Conservation (phyloP, 2,329 filamentous ascomycete genomes). For the Xylariales sp. region DNA sequence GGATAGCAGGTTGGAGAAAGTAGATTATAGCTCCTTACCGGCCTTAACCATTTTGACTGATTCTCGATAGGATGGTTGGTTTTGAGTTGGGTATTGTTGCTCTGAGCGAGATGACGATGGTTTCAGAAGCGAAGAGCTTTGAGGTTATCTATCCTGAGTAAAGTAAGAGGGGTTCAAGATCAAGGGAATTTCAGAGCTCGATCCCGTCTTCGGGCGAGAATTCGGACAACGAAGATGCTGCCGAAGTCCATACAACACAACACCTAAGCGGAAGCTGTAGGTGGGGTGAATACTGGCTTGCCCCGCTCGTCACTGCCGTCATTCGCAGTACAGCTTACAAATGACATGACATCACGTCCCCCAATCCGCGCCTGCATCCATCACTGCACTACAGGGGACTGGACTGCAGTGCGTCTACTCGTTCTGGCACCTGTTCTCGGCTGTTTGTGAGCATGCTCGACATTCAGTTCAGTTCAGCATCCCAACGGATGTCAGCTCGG, state of each 20-base stretch:
- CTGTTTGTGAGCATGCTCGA: too few relatives aligned
- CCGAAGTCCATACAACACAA: too few relatives aligned
- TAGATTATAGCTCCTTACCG: slow-evolving; percentile 22
- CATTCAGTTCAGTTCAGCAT: too few relatives aligned
- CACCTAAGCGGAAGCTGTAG: too few relatives aligned
- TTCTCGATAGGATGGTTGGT: slow-evolving; percentile 23
- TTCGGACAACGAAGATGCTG: background rate
- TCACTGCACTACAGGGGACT: too few relatives aligned
- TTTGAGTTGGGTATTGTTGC: slow-evolving; percentile 13
- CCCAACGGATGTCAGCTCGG: too few relatives aligned
- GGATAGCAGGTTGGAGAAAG: slow-evolving; percentile 17
- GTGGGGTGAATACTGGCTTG: background rate
- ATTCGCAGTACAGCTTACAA: background rate
- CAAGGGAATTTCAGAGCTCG: too few relatives aligned
- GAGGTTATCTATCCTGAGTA: background rate
- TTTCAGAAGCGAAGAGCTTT: slow-evolving; percentile 1
- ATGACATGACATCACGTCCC: background rate
- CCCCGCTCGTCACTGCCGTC: background rate
- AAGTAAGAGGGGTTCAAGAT: slow-evolving; percentile 2
- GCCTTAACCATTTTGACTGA: slow-evolving; percentile 95
- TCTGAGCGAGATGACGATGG: background rate
- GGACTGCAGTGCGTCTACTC: too few relatives aligned
- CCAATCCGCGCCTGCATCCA: too few relatives aligned
- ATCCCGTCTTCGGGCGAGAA: background rate
- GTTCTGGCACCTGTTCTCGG: too few relatives aligned